Conservation (phyloP, 169 alveolate genomes). For the Cryptosporidium ryanae region DNA sequence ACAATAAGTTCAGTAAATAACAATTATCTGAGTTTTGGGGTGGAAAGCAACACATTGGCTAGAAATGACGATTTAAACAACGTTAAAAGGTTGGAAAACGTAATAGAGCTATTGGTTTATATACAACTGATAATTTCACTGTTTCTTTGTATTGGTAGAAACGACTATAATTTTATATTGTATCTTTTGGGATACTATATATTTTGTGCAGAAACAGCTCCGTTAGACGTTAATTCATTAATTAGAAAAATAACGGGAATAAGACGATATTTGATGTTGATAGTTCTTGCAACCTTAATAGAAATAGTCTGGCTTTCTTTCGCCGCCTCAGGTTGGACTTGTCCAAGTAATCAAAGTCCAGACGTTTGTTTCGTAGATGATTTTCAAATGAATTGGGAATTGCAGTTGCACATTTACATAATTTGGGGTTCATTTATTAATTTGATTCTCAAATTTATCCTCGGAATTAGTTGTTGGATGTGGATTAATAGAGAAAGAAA, state of each 20-base stretch:
- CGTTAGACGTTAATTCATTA: conserved; percentile 53
- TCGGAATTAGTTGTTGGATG: conserved; percentile 68
- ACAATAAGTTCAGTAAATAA: too few species aligned
- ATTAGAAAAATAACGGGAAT: conserved; percentile 71
- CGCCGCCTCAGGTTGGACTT: conserved; percentile 56
- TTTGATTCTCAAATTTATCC: conserved; percentile 35
- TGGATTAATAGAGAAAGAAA: conserved; percentile 70
- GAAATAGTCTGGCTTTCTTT: conserved; percentile 66
- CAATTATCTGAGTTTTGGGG: too few species aligned
- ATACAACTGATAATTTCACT: conserved; percentile 55
- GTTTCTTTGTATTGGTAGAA: conserved; percentile 56
- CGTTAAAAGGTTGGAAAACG: conserved; percentile 13
- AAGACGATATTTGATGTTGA: conserved; percentile 38
- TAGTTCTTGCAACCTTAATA: conserved; percentile 31
- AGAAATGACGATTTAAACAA: not conserved
- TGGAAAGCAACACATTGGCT: too few species aligned
- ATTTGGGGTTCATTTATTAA: conserved; percentile 67
- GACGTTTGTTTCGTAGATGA: conserved; percentile 73
- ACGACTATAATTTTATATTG: conserved; percentile 54
- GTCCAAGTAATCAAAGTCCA: conserved; percentile 54
- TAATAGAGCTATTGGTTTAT: conserved; percentile 42
- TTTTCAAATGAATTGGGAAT: conserved; percentile 74
- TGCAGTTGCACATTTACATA: conserved; percentile 24
- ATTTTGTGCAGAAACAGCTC: conserved; percentile 65
- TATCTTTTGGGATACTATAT: conserved; percentile 52